Base-by-base conservation (phyloP, 2,329 filamentous ascomycete species). In the Leptoxyphium fumago region DNA sequence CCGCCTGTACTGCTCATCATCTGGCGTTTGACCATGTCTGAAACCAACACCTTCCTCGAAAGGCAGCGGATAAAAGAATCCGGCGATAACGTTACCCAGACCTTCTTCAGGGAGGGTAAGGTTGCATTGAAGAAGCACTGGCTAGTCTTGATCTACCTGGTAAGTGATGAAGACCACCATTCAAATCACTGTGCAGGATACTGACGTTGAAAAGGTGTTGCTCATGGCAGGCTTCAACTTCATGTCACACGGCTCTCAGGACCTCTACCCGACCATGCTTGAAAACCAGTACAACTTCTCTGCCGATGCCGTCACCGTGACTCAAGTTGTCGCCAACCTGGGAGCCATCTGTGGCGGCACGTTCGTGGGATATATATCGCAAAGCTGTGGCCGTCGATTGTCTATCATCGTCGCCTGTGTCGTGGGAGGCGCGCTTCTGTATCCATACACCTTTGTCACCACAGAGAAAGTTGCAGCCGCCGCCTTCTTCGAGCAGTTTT, bases 1-100 rank as follows among this genome's bases (percentile, higher is more conserved):
- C 84, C 84, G 0, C 87, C 87, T 0, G 72, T 87, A 2, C 61
- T 94, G 29, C 81, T 94, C 63, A 94, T 94, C 57, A 56, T 78
- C 44, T 86, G 83, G 69, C 80, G 87, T 29, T 67, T 89, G 17
- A 77, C 73, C 59, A 71, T 94, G 1, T 82, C 84, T 5, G 87
- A 94, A 66, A 94, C 86, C 0, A 65, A 82, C 39, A 74, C 78
- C 1, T 93, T 82, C 63, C 71, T 69, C 39, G 75, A 82, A 56
- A 77, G 83, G 43, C 71, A 80, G 55, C 72, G 71, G 2, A 65
- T 84, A 17, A 75, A 84, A 30, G 69, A 73, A 34, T 68, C 74
- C 29, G 66, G 71, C 14, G 72, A 75, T 15, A 77, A 73, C 51
- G 71, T 40, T 21, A 18, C 13, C 21, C 11, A 17, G 14, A 40